phyloP scores from a whole-genome alignment of 306 rosid genomes.

The Hylodesmum podocarpum region DNA sequence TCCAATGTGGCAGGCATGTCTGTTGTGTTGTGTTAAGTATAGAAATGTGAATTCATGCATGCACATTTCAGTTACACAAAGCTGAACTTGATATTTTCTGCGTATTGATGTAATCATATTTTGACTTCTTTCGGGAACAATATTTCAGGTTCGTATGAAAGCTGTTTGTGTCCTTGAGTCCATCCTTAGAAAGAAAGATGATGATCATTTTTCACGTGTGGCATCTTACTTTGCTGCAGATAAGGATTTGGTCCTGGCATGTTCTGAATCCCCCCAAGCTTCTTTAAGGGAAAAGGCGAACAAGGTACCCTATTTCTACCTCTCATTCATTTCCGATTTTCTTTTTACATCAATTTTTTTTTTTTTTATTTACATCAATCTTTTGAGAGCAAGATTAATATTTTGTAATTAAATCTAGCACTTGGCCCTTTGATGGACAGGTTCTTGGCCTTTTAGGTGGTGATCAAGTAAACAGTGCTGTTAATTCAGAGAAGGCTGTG shows the following conservation, averaged over 20 bases:
- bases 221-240: background rate
- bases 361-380: background rate
- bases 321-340: background rate
- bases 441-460: constrained; percentile 19
- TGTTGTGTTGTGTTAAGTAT: background rate
- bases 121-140: background rate
- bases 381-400: background rate
- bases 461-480: background rate
- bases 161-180: background rate
- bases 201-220: background rate
- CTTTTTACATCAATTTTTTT: background rate
- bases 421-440: constrained; percentile 5
- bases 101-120: background rate
- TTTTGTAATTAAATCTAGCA: background rate
- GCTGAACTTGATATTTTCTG: background rate
- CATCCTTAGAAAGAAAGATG: background rate
- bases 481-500: constrained; percentile 10
- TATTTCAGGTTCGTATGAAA: background rate
- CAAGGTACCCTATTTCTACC: background rate
- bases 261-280: background rate
- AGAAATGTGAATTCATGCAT: background rate
- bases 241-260: background rate
- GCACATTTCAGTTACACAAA: background rate
- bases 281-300: background rate
- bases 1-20: background rate